These are phyloP conservation scores for Neonothopanus nambi DNA, from an alignment of 1,284 basidiomycete species.

Conservation along the genomic window DNA sequence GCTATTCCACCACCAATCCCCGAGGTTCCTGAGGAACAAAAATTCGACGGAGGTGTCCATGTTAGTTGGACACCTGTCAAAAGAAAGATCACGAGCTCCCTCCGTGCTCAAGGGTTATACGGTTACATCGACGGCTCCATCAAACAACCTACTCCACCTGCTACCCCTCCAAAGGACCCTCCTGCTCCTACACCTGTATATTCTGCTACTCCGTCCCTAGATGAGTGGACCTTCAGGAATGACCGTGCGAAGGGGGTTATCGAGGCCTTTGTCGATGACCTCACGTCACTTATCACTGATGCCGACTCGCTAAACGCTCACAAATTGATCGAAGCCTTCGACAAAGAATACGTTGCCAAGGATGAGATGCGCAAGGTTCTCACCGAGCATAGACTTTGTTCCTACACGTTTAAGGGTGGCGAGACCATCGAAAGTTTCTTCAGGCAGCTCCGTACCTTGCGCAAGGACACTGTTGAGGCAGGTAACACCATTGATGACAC, in stretches of 20 bases:
- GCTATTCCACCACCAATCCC: constrained; percentile 10
- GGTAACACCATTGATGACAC: constrained; percentile 4
- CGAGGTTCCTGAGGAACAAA: constrained; percentile 8
- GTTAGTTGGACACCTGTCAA: neutral
- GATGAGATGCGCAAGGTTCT: neutral
- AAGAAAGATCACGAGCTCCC: neutral
- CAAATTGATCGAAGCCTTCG: neutral
- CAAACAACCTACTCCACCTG: neutral
- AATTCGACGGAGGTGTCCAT: constrained; percentile 10
- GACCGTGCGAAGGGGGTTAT: constrained; percentile 5
- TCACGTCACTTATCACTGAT: neutral
- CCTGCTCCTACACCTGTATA: constrained; percentile 8
- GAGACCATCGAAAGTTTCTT: constrained; percentile 5
- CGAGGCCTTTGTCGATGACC: neutral
- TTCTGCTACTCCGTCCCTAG: neutral
- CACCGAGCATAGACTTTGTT: neutral
- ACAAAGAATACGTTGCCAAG: neutral
- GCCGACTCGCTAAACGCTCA: neutral
- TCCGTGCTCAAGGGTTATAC: neutral
- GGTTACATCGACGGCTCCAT: constrained; percentile 4
- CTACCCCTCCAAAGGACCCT: neutral
- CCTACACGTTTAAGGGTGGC: neutral
- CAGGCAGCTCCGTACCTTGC: neutral
- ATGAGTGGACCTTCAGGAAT: constrained; percentile 7
- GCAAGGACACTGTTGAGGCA: constrained; percentile 4